A percentile compares a stretch with the other conserved stretches of the same genome.
phyloP scores from a whole-genome alignment of 306 rosid species.

The Sicyos baderoa region DNA sequence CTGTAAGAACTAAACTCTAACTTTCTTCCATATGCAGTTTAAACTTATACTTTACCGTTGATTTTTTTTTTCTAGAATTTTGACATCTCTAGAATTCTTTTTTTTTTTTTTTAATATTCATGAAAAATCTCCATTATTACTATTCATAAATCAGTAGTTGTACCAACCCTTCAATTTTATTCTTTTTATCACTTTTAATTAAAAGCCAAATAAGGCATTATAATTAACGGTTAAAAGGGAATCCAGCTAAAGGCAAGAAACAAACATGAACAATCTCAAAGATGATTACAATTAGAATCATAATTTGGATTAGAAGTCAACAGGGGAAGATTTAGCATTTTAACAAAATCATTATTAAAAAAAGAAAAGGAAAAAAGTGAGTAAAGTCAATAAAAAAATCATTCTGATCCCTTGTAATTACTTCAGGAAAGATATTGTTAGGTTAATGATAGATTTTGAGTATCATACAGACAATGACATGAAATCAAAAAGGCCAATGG shows the following conservation, averaged over 20 bases:
- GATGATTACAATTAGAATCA: conserved; percentile 7
- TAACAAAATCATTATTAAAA: background rate
- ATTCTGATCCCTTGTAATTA: conserved; percentile 8
- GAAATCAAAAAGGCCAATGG: background rate
- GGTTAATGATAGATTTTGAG: conserved; percentile 24
- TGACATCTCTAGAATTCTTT: too few species aligned
- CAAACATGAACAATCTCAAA: background rate
- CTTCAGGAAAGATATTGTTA: conserved; percentile 23
- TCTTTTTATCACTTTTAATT: background rate
- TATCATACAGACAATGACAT: conserved; percentile 34
- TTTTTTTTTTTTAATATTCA: too few species aligned
- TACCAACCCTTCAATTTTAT: background rate
- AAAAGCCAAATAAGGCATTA: background rate
- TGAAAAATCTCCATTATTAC: too few species aligned
- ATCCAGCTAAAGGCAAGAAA: background rate
- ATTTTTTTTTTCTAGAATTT: too few species aligned
- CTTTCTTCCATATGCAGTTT: too few species aligned
- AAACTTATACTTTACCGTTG: too few species aligned
- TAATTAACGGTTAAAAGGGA: background rate
- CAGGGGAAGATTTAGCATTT: conserved; percentile 6
- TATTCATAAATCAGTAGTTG: too few species aligned
- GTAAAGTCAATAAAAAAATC: conserved; percentile 13
- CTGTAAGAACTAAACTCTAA: too few species aligned
- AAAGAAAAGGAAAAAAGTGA: background rate
- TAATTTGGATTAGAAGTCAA: conserved; percentile 16